Base-by-base conservation (phyloP, 1,284 basidiomycete species). In the Ganoderma multipileum region DNA sequence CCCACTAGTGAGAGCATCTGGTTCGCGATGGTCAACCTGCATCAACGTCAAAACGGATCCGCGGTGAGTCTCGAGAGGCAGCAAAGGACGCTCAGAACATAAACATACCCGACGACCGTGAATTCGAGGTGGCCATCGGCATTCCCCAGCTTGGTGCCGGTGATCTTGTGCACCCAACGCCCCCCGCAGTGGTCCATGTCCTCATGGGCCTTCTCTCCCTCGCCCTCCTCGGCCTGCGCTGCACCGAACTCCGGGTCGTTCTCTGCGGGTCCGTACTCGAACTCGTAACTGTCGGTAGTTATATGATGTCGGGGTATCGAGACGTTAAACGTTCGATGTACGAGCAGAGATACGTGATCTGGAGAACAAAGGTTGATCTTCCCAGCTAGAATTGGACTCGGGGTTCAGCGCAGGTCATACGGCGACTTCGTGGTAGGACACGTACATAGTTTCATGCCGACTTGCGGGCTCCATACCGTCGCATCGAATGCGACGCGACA, bases 251-350 rank as follows among this genome's bases (percentile, higher is more conserved):
- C 90, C 4, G 92, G 90, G 70, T 94, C 92, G 73, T 92, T 92
- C 76, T 92, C 91, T 20, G 88, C 87, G 0, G 91, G 85, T 3
- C 90, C 93, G 71, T 96, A 91, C 77, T 98, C 94, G 75, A 97
- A 99, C 71, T 92, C 88, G 90, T 93, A 99, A 64, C 88, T 81
- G 60, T 93, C 91, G 28, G 81, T 84, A 3, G 91, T 95, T 76
- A 99, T 95, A 80, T 99, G 97, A 76, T 95, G 89, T 65, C 95
- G 90, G 0, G 96, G 95, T 79, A 99, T 98, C 9, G 96, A 97
- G 18, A 96, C 95, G 80, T 99, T 99, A 86, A 99, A 99, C 8
- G 95, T 97, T 66, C 92, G 92, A 76, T 98, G 95, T 5, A 98
- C 86, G 64, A 99, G 92, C 14, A 99, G 84, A 0, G 96, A 96